These are phyloP conservation scores for Cryphonectria nitschkei DNA, from an alignment of 2,329 filamentous ascomycete genomes.

Conservation along the genomic window DNA sequence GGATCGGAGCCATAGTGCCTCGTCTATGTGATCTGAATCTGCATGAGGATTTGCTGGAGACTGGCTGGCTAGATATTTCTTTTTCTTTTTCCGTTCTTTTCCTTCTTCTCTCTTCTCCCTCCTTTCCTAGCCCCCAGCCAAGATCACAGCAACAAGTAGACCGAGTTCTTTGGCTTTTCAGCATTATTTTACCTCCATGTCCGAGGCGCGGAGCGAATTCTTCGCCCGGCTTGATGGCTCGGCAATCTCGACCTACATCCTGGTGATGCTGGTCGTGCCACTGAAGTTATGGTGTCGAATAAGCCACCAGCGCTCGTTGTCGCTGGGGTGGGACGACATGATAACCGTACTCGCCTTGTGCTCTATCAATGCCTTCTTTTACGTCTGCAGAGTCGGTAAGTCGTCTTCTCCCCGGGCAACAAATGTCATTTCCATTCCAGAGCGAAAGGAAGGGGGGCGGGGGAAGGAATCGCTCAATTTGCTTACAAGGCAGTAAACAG, in stretches of 20 bases:
- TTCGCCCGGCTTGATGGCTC: background rate
- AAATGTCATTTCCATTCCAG: too few species aligned
- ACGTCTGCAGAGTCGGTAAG: background rate
- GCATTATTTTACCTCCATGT: background rate
- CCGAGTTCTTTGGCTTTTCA: background rate
- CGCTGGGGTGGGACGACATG: background rate
- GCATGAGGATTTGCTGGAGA: background rate
- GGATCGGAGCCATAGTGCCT: background rate
- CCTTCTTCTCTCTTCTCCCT: background rate
- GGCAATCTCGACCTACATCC: background rate
- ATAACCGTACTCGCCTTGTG: background rate
- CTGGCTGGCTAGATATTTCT: background rate
- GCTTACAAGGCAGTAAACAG: background rate
- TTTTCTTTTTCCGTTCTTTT: background rate
- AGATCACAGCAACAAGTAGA: background rate
- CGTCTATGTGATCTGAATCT: background rate
- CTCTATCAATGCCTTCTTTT: conserved; percentile 5
- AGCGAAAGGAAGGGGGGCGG: too few species aligned
- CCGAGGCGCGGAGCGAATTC: conserved; percentile 1
- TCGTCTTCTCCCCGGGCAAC: background rate
- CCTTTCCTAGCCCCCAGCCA: background rate
- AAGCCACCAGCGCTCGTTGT: background rate
- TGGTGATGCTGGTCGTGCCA: conserved; percentile 1
- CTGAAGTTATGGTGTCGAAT: background rate
- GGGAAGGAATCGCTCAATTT: background rate